phyloP scores from a whole-genome alignment of 169 alveolate genomes.

The Neospora caninum region DNA sequence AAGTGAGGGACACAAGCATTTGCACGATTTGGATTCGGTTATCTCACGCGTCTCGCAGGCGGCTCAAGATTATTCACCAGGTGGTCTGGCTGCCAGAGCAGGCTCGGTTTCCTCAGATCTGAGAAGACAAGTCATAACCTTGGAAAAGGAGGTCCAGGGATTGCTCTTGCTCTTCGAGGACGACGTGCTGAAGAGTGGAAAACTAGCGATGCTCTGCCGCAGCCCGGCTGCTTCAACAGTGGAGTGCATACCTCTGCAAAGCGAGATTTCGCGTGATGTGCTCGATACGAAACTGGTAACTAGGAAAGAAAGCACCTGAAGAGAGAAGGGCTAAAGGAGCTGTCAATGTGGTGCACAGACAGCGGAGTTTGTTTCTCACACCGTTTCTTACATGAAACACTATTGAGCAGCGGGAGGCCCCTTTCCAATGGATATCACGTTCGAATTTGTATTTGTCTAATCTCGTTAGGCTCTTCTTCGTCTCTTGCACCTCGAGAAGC shows the following conservation, averaged over 20 bases:
- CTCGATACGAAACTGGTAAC: neutral
- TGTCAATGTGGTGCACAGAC: no score
- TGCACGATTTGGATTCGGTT: no score
- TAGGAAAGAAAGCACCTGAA: no score
- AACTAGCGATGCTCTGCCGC: neutral
- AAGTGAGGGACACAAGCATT: no score
- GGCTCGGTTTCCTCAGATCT: neutral
- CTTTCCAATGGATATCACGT: no score
- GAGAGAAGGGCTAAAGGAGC: neutral
- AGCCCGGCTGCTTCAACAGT: neutral
- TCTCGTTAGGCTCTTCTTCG: neutral
- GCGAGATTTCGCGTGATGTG: neutral
- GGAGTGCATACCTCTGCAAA: no score
- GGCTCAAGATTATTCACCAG: neutral
- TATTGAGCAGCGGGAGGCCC: no score
- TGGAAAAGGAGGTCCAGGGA: neutral
- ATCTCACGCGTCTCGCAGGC: neutral
- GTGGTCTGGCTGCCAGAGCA: conserved; percentile 21
- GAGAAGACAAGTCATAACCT: neutral
- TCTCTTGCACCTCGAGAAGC: neutral
- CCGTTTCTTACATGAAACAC: no score
- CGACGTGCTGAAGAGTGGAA: neutral
- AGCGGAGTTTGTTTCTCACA: no score
- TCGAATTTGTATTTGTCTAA: no score
- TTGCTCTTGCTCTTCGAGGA: neutral